Percentiles rank a stretch among this genome's conserved stretches.
Evolutionary conservation across 148 eudicot species (phyloP).

Genomic region (Cornus controversa): DNA sequence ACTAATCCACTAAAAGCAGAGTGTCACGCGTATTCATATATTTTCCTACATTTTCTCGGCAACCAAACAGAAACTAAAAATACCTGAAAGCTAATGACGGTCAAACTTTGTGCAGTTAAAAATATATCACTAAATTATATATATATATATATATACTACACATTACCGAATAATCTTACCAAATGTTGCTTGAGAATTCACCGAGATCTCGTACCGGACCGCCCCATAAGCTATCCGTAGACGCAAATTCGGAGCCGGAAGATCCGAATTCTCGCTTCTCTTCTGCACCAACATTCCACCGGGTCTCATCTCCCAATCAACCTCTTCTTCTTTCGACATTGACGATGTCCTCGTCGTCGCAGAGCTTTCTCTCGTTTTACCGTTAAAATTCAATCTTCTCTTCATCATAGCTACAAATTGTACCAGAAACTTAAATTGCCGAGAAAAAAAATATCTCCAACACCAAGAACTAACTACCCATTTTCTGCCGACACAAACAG

Average conservation of each 20-base stretch:
- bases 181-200: slow-evolving; percentile 41
- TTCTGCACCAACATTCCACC: slow-evolving; percentile 49
- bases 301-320: slow-evolving; percentile 43
- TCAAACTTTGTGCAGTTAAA: too few species aligned
- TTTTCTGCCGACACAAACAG: slow-evolving; percentile 3
- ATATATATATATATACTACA: too few species aligned
- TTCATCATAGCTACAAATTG: slow-evolving; percentile 10
- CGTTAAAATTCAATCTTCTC: slow-evolving; percentile 17
- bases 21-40: not conserved
- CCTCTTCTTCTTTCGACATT: slow-evolving; percentile 21
- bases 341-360: not conserved
- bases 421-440: not conserved
- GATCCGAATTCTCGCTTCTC: slow-evolving; percentile 17
- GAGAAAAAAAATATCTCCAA: not conserved
- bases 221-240: slow-evolving; percentile 34
- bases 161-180: slow-evolving; percentile 17
- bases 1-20: not conserved
- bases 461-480: not conserved
- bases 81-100: too few species aligned
- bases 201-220: slow-evolving; percentile 30
- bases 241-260: slow-evolving; percentile 25
- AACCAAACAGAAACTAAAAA: not conserved
- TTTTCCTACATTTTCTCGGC: not conserved
- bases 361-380: not conserved
- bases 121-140: too few species aligned